Evolutionary conservation across 1,284 basidiomycete genomes (phyloP).

Genomic region (Peniophora sp.): DNA sequence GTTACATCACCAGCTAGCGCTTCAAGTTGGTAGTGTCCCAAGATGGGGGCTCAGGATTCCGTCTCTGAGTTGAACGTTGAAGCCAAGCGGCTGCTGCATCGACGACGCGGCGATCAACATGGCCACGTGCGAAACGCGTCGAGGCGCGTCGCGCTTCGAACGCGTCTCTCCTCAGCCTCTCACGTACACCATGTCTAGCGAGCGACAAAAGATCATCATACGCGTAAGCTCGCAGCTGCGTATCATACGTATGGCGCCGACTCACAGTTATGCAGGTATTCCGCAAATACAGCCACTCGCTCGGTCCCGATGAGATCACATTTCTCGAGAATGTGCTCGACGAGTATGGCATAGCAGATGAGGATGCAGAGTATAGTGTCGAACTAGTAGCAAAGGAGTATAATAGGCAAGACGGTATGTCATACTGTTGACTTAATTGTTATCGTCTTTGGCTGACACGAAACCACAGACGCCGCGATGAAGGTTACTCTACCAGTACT

Average conservation of each 20-base stretch:
- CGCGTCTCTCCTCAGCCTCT: not conserved
- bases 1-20: too few relatives aligned
- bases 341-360: constrained; percentile 57
- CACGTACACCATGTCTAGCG: constrained; percentile 25
- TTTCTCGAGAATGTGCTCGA: constrained; percentile 64
- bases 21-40: too few relatives aligned
- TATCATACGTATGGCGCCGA: not conserved
- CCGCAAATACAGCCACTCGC: constrained; percentile 75
- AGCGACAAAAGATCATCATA: constrained; percentile 53
- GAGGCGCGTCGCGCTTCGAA: constrained; percentile 11
- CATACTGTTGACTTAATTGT: constrained; percentile 1
- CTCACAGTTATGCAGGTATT: constrained; percentile 47
- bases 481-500: constrained; percentile 71
- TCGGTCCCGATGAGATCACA: constrained; percentile 67
- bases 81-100: too few relatives aligned
- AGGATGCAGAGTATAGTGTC: constrained; percentile 71
- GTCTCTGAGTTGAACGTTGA: too few relatives aligned
- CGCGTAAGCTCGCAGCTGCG: constrained; percentile 34
- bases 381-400: constrained; percentile 86
- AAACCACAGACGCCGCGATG: constrained; percentile 60
- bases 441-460: not conserved
- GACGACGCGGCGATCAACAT: too few relatives aligned
- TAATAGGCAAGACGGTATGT: constrained; percentile 82
- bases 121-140: constrained; percentile 13
- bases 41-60: too few relatives aligned